Base-by-base conservation (phyloP, 768 basidiomycete species). In the Russula foetens region DNA sequence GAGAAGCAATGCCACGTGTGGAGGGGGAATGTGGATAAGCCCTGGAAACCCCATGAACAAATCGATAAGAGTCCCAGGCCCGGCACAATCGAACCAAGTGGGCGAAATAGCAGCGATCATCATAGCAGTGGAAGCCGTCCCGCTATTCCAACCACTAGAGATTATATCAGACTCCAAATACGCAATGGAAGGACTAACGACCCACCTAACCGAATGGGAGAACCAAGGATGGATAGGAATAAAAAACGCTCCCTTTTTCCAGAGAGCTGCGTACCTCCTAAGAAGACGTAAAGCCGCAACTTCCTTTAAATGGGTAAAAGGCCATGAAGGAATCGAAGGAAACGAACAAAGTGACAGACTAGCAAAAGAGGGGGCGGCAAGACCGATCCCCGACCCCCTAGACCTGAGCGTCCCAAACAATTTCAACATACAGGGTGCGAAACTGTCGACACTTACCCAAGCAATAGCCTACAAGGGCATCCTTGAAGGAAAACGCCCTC, bases 221-320 rank as follows among this genome's bases (percentile, higher is more conserved):
- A 66, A 75, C 41, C 12, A 15, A 0, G 73, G 74, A 0, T 76
- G 64, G 66, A 67, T 70, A 0, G 51, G 43, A 0, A 48, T 65
- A 0, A 19, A 38, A 1, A 74, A 75, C 43, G 49, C 12, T 0
- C 11, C 58, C 0, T 12, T 71, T 0, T 60, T 67, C 29, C 8
- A 49, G 19, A 58, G 59, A 0, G 50, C 64, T 0, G 51, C 61
- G 0, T 60, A 61, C 3, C 48, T 51, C 0, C 59, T 73, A 12
- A 33, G 68, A 44, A 23, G 41, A 17, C 39, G 66, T 26, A 47
- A 53, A 12, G 67, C 64, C 3, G 17, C 15, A 3, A 71, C 68
- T 1, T 12, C 44, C 14, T 49, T 73, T 8, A 49, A 47, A 31
- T 69, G 70, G 69, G 69, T 71, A 0, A 71, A 72, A 66, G 71